phyloP scores from a whole-genome alignment of 768 basidiomycete species.

The Kwoniella heveanensis region DNA sequence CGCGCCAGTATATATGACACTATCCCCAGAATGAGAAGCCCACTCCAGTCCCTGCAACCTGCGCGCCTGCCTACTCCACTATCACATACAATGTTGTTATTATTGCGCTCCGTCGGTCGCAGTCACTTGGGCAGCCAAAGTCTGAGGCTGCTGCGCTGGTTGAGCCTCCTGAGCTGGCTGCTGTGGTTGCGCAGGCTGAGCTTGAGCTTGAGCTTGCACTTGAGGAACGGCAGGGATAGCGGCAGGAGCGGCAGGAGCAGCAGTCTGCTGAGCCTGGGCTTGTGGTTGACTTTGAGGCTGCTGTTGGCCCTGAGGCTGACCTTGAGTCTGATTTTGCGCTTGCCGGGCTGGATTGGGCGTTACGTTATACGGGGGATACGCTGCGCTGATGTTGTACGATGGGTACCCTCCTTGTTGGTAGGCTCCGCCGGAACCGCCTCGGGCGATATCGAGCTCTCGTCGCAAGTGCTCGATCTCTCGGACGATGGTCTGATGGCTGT shows the following conservation, averaged over 20 bases:
- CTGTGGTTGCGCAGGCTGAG: conserved; percentile 14
- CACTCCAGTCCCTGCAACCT: no score
- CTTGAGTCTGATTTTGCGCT: conserved; percentile 5
- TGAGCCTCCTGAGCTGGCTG: neutral
- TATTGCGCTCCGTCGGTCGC: no score
- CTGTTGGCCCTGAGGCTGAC: conserved; percentile 9
- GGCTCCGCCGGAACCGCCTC: conserved; percentile 35
- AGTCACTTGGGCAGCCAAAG: neutral
- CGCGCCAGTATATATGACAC: no score
- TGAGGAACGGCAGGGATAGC: no score
- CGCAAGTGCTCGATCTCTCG: conserved; percentile 77
- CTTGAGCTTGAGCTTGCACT: neutral
- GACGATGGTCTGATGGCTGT: conserved; percentile 72
- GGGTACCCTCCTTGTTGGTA: conserved; percentile 19
- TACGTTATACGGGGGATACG: conserved; percentile 12
- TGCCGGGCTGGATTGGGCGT: neutral
- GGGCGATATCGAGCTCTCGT: conserved; percentile 66
- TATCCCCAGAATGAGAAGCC: no score
- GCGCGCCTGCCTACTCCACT: no score
- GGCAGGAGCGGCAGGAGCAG: no score
- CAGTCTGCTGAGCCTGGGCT: neutral
- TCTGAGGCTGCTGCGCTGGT: neutral
- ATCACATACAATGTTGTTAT: no score
- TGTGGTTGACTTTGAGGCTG: neutral
- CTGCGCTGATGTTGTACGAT: conserved; percentile 16